These are phyloP conservation scores for Ormosia emarginata DNA, from an alignment of 306 rosid species.

Conservation along the genomic window DNA sequence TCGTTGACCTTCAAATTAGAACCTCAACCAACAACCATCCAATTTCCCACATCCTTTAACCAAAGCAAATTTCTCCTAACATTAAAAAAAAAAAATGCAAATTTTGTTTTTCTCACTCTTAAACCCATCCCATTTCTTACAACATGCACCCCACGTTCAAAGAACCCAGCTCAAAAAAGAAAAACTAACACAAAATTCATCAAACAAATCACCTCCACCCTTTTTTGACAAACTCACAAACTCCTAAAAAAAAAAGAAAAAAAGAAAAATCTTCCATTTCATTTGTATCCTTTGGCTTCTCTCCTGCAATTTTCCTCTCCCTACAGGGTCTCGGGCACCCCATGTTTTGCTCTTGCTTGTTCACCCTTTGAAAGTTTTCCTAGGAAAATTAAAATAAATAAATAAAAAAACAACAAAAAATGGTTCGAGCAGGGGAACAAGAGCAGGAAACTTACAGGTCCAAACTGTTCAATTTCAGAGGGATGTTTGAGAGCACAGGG, in stretches of 20 bases:
- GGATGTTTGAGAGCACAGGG: slow-evolving; percentile 32
- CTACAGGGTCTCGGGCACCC: slow-evolving; percentile 27
- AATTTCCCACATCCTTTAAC: slow-evolving; percentile 5
- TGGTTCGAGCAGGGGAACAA: slow-evolving; percentile 49
- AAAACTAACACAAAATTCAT: slow-evolving; percentile 27
- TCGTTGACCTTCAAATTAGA: slow-evolving; percentile 52
- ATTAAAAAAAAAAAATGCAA: neutral
- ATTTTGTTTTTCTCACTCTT: slow-evolving; percentile 24
- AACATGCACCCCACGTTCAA: slow-evolving; percentile 86
- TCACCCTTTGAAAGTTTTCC: slow-evolving; percentile 13
- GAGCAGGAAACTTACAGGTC: slow-evolving; percentile 41
- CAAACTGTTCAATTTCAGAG: slow-evolving; percentile 40
- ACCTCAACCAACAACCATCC: slow-evolving; percentile 61
- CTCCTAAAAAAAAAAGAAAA: slow-evolving; percentile 2
- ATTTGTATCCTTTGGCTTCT: slow-evolving; percentile 30
- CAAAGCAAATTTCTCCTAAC: slow-evolving; percentile 10
- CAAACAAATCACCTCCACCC: slow-evolving; percentile 44
- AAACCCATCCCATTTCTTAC: slow-evolving; percentile 27
- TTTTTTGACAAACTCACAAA: slow-evolving; percentile 37
- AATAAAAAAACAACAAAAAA: neutral
- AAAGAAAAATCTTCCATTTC: slow-evolving; percentile 2
- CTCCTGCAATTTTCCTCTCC: slow-evolving; percentile 16
- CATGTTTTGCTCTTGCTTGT: slow-evolving; percentile 52
- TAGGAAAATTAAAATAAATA: neutral
- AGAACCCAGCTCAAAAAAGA: slow-evolving; percentile 32